Conservation (phyloP, 345 rosid genomes). For the Lepidium aucheri region DNA sequence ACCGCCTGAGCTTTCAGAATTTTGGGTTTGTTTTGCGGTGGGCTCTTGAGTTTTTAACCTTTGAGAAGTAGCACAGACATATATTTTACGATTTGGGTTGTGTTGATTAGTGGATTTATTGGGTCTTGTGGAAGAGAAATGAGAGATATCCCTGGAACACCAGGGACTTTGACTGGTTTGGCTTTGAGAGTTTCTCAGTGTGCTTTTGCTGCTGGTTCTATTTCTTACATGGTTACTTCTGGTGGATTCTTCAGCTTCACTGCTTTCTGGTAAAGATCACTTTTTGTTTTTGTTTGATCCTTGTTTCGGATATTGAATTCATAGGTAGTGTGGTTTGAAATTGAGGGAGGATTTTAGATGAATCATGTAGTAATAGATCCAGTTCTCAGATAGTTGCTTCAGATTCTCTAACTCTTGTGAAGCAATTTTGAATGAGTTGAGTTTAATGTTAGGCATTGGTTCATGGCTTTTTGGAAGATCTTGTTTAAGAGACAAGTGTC, state of each 20-base stretch:
- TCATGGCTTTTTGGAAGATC: not conserved
- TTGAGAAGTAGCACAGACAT: not conserved
- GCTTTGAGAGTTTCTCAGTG: slow-evolving; percentile 59
- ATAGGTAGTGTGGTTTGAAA: not conserved
- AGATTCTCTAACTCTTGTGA: not conserved
- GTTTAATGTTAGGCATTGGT: not conserved
- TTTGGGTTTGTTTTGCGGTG: not conserved
- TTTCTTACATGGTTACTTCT: slow-evolving; percentile 61
- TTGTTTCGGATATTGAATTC: not conserved
- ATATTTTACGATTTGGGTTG: not conserved
- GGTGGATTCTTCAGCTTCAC: slow-evolving; percentile 49
- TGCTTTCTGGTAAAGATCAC: slow-evolving; percentile 61
- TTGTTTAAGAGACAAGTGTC: slow-evolving; percentile 1
- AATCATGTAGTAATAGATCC: slow-evolving; percentile 7
- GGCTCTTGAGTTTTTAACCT: not conserved
- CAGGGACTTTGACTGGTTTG: slow-evolving; percentile 66
- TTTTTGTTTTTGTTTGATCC: not conserved
- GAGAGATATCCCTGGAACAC: slow-evolving; percentile 78
- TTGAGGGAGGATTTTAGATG: not conserved
- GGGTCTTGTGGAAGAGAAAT: slow-evolving; percentile 23
- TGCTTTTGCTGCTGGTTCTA: slow-evolving; percentile 68
- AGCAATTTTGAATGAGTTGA: not conserved
- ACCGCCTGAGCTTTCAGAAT: not conserved
- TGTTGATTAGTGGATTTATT: not conserved
- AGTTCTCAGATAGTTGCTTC: not conserved